A percentile compares a stretch with the other conserved stretches of the same genome.
Conservation (phyloP, 495 filamentous ascomycete species). For the Umbilicaria muhlenbergii region DNA sequence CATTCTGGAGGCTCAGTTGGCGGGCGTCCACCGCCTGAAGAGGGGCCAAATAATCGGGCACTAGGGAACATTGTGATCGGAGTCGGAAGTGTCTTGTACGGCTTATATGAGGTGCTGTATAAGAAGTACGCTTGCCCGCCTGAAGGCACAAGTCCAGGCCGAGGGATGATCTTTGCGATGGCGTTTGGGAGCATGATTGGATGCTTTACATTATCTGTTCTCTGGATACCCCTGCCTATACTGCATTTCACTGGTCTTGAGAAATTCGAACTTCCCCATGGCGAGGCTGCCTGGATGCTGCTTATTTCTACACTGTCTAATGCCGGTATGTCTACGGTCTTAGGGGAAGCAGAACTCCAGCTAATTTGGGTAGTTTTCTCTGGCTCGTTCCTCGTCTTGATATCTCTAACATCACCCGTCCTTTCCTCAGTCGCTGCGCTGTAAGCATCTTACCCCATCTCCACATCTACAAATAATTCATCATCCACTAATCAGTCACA, state of each 20-base stretch:
- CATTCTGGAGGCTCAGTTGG: conserved; percentile 33
- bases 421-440: conserved; percentile 82
- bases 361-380: conserved; percentile 45
- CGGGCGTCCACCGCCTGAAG: conserved; percentile 24
- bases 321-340: conserved; percentile 38
- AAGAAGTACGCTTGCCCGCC: conserved; percentile 86
- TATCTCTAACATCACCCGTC: conserved; percentile 82
- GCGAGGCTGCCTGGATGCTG: conserved; percentile 63
- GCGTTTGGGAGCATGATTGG: conserved; percentile 80
- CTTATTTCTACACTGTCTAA: conserved; percentile 69
- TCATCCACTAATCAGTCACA: background rate
- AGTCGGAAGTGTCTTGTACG: conserved; percentile 84
- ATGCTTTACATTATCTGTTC: conserved; percentile 60
- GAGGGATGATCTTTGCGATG: conserved; percentile 86
- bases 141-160: conserved; percentile 61
- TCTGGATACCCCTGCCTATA: conserved; percentile 86
- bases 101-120: conserved; percentile 93
- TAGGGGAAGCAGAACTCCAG: background rate
- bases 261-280: conserved; percentile 63
- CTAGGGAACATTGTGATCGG: conserved; percentile 87
- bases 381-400: conserved; percentile 85
- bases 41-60: conserved; percentile 40
- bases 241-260: conserved; percentile 66
- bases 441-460: conserved; percentile 3
- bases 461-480: background rate